These are phyloP conservation scores for Agaricus subrufescens DNA, from an alignment of 768 basidiomycete genomes.

Conservation along the genomic window DNA sequence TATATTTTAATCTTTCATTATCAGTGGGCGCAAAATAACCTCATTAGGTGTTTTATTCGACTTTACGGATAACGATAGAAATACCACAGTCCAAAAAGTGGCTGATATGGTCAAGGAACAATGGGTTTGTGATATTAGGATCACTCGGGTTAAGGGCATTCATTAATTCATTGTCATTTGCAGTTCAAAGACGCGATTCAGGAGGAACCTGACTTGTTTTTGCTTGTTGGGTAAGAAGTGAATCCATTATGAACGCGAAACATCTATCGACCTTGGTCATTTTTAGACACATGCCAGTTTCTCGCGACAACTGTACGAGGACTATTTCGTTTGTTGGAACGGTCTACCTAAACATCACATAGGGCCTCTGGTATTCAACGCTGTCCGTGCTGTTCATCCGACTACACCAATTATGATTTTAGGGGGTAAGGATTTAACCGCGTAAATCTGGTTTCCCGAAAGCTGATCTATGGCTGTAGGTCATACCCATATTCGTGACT, in stretches of 20 bases:
- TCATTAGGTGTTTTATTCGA: conserved; percentile 77
- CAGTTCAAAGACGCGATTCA: conserved; percentile 76
- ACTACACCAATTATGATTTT: conserved; percentile 79
- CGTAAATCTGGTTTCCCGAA: neutral
- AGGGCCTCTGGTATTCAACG: conserved; percentile 73
- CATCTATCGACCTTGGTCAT: neutral
- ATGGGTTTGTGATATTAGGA: conserved; percentile 46
- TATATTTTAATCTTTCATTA: neutral
- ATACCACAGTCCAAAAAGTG: conserved; percentile 74
- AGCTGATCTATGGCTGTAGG: conserved; percentile 27
- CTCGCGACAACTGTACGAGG: conserved; percentile 56
- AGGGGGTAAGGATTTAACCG: conserved; percentile 41
- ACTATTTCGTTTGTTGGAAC: neutral
- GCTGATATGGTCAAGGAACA: conserved; percentile 71
- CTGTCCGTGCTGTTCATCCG: conserved; percentile 69
- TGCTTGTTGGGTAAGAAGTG: conserved; percentile 57
- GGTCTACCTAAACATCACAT: neutral
- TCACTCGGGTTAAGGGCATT: too few relatives aligned
- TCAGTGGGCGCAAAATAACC: conserved; percentile 65
- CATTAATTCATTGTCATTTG: too few relatives aligned
- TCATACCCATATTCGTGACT: conserved; percentile 79
- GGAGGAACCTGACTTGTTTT: conserved; percentile 80
- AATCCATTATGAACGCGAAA: neutral
- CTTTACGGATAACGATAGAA: conserved; percentile 65
- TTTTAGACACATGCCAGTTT: conserved; percentile 78